Evolutionary conservation across 2,329 filamentous ascomycete genomes (phyloP), one percentile per base, ranked within the genome.

Genomic region (Botrytis galanthina): DNA sequence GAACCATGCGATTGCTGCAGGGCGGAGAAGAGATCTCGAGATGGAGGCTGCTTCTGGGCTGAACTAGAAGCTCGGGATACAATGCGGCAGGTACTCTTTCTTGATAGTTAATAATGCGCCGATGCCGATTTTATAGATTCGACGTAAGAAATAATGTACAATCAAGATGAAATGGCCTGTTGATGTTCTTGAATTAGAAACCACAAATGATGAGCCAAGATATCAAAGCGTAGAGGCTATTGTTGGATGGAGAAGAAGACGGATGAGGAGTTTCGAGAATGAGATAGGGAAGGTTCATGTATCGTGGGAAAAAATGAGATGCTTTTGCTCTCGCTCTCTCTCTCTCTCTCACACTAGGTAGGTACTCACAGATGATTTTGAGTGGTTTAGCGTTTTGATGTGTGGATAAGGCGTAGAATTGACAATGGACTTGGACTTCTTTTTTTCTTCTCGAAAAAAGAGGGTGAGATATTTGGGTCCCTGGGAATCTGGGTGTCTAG

Each of bases 61-160:
- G 71, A 61, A 69, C 26, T 44, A 69, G 63, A 73, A 73, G 71
- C 71, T 73, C 71, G 71, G 71, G 71, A 73, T 73, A 69, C 71
- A 73, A 69, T 73, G 71, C 54, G 71, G 71, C 71, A 69, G 71
- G 71, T 60, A 69, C 71, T 73, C 37, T 42, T 72, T 73, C n/a
- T 32, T 51, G 42, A 73, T 73, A 12, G n/a, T 57, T 60, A n/a
- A 69, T 32, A 68, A 37, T 68, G 66, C 66, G 66, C 66, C n/a
- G 35, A 68, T 57, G 39, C 39, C 35, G 20, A 57, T 42, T 42
- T 57, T 32, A 44, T 26, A 68, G 48, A 57, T 68, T 42, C 32
- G n/a, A 68, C 26, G n/a, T 48, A 29, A 44, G 18, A 44, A 35
- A 48, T 66, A 35, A 35, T 66, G 29, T 32, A 54, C 22, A 54